Evolutionary conservation across 2,329 filamentous ascomycete species (phyloP), one percentile per base, ranked within the genome.

Genomic region (Emericellopsis cladophorae): DNA sequence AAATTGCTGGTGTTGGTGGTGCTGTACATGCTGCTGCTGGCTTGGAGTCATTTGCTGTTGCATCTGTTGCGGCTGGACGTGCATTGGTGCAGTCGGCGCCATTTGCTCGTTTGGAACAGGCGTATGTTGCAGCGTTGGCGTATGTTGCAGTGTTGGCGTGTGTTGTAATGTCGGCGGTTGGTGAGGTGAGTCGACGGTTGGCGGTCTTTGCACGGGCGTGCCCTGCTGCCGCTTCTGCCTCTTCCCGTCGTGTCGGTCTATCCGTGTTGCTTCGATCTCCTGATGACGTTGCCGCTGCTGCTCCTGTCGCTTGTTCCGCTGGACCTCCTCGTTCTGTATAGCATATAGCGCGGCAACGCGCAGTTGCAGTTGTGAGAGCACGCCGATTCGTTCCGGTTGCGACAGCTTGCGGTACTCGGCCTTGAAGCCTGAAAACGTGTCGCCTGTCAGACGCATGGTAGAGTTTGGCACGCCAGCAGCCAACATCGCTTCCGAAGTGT

Each of bases 391-490:
- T 8, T 67, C 61, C 1, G 59, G 50, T 31, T 61, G 60, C 7
- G 59, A 50, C 56, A 66, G 61, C 40, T 64, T 65, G 6, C 64
- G 61, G 29, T 66, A 66, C 26, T 66, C 62, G 35, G 49, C 51
- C 48, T 67, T 67, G 47, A 65, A 62, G 26, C 62, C 60, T 42
- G 64, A 59, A 44, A 67, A 67, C 2, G 63, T 63, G 21, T 67
- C 64, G 31, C 64, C 64, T 1, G 60, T 62, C 8, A 66, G 51
- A 32, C 60, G 62, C 32, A 66, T 53, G 7, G 54, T 52, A 9
- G 54, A 45, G n/a, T 55, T 56, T 1, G 61, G 59, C 29, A 66
- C 57, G 11, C 64, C 64, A 1, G 63, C 61, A 9, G 64, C 52
- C 42, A 62, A 58, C 26, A 65, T 49, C 1, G 61, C 61, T 11